These are phyloP conservation scores for Coniferiporia weirii DNA, from an alignment of 1,284 basidiomycete species.

Conservation along the genomic window DNA sequence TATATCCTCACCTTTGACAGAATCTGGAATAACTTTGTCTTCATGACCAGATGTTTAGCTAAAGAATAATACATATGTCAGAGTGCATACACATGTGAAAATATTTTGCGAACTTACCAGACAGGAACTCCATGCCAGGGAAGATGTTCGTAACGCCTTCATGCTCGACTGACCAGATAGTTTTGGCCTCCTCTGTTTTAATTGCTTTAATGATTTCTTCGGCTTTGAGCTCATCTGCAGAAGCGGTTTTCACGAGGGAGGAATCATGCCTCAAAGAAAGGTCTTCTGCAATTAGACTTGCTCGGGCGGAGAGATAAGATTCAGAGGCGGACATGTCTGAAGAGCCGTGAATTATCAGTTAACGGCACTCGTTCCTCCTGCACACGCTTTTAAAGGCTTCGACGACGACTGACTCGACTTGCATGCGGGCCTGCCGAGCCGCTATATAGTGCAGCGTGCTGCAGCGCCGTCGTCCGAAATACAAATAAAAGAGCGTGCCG, in stretches of 20 bases:
- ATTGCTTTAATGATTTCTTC: conserved; percentile 51
- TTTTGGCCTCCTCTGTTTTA: conserved; percentile 46
- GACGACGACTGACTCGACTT: no score
- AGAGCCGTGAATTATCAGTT: no score
- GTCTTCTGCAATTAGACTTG: conserved; percentile 47
- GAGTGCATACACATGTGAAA: conserved; percentile 3
- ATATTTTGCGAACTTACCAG: conserved; percentile 33
- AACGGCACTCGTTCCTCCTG: no score
- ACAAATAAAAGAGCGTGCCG: no score
- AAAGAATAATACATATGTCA: not conserved
- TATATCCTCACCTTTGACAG: conserved; percentile 43
- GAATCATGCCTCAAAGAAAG: conserved; percentile 40
- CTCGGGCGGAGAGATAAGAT: conserved; percentile 37
- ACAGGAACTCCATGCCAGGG: conserved; percentile 74
- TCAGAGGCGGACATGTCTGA: conserved; percentile 3
- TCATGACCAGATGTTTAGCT: conserved; percentile 54
- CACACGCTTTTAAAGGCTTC: no score
- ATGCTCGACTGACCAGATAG: conserved; percentile 53
- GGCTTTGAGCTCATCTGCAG: conserved; percentile 43
- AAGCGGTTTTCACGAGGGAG: conserved; percentile 24
- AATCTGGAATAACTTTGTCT: conserved; percentile 55
- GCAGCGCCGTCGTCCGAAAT: no score
- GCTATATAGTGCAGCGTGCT: no score
- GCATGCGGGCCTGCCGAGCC: no score
- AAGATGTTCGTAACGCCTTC: conserved; percentile 55